phyloP scores from a whole-genome alignment of 345 rosid genomes.

The Rhodamnia argentea region DNA sequence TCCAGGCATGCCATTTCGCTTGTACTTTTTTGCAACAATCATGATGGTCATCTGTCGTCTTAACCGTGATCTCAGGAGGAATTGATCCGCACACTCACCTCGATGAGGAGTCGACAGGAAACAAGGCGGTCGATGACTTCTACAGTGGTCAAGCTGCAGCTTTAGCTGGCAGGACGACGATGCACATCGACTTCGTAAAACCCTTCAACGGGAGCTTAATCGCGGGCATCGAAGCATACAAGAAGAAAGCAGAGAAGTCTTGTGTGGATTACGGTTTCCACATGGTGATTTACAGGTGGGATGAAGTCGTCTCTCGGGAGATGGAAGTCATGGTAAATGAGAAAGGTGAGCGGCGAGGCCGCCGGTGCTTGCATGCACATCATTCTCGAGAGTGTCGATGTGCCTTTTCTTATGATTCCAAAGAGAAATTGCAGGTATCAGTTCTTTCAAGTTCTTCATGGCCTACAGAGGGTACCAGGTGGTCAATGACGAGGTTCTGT shows the following conservation, averaged over 20 bases:
- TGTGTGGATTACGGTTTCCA: constrained; percentile 99
- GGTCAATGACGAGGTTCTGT: constrained; percentile 75
- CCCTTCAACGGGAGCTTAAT: constrained; percentile 65
- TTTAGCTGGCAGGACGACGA: constrained; percentile 94
- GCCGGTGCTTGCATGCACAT: neutral
- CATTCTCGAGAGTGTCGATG: neutral
- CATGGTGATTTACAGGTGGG: constrained; percentile 89
- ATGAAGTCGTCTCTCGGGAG: constrained; percentile 63
- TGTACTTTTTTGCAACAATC: neutral
- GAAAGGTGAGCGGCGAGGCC: constrained; percentile 35
- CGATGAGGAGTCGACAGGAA: constrained; percentile 62
- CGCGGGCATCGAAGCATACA: constrained; percentile 63
- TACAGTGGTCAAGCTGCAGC: constrained; percentile 99
- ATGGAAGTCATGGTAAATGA: constrained; percentile 85
- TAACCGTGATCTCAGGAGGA: constrained; percentile 42
- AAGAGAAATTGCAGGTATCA: constrained; percentile 47
- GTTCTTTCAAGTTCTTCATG: constrained; percentile 94
- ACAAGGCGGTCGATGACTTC: constrained; percentile 71
- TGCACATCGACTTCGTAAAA: constrained; percentile 88
- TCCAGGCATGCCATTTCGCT: neutral
- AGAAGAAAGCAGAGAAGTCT: constrained; percentile 54
- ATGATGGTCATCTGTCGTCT: neutral
- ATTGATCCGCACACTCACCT: constrained; percentile 95
- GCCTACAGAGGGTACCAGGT: constrained; percentile 83
- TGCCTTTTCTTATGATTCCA: neutral